Evolutionary conservation across 768 basidiomycete genomes (phyloP).

Genomic region (Cantharellus anzutake): DNA sequence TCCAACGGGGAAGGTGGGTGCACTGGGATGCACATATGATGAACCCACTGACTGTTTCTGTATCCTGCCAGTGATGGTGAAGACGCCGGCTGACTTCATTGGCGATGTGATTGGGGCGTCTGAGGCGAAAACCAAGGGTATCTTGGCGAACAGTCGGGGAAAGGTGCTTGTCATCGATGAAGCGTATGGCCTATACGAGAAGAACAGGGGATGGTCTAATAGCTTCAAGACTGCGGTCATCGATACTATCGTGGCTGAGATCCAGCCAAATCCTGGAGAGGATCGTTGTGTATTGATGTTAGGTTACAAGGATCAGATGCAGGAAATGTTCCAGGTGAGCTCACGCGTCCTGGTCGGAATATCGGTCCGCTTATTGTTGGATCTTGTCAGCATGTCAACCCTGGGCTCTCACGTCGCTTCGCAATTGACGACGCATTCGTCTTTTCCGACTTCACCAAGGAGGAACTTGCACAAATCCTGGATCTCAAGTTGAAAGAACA

Average conservation of each 20-base stretch:
- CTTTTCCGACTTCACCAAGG: slow-evolving; percentile 42
- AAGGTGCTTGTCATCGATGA: slow-evolving; percentile 59
- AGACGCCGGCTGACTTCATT: slow-evolving; percentile 54
- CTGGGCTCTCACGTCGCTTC: slow-evolving; percentile 43
- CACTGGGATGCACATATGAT: no score
- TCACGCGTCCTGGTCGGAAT: not conserved
- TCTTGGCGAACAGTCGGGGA: slow-evolving; percentile 36
- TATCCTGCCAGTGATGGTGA: slow-evolving; percentile 30
- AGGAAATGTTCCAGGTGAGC: slow-evolving; percentile 53
- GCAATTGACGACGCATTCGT: slow-evolving; percentile 46
- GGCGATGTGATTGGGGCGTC: slow-evolving; percentile 39
- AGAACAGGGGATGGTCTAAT: slow-evolving; percentile 17
- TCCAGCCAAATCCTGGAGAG: slow-evolving; percentile 49
- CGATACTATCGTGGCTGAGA: slow-evolving; percentile 56
- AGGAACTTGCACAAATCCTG: slow-evolving; percentile 33
- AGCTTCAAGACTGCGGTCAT: slow-evolving; percentile 46
- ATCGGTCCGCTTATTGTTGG: slow-evolving; percentile 12
- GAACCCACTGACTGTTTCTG: not conserved
- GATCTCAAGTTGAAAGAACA: slow-evolving; percentile 37
- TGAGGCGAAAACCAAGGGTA: slow-evolving; percentile 43
- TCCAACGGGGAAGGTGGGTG: slow-evolving; percentile 49
- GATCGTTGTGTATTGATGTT: slow-evolving; percentile 47
- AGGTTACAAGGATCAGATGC: slow-evolving; percentile 47
- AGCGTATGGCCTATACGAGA: slow-evolving; percentile 46
- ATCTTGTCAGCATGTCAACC: slow-evolving; percentile 52